Evolutionary conservation across 2,329 filamentous ascomycete genomes (phyloP), one percentile per base, ranked within the genome.

Genomic region (Coleophoma cylindrospora): DNA sequence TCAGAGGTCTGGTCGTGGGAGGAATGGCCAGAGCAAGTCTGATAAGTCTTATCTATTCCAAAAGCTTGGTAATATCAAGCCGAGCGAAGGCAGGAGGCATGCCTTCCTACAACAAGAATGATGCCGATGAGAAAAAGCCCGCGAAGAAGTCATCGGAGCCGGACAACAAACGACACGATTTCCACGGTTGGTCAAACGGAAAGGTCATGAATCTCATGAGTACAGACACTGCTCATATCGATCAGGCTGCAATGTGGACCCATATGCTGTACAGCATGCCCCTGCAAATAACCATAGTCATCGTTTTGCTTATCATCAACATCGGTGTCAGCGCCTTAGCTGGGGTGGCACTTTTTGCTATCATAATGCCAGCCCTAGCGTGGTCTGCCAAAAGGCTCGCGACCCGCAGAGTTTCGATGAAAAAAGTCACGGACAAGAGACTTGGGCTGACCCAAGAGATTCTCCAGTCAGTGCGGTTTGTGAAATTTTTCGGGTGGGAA

Each of bases 401-500:
- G 61, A 65, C 62, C 15, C 73, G 80, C 43, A 73, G 83, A 57
- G 72, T 73, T 48, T 70, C 68, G 34, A 85, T 86, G 67, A 86
- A 85, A 68, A 81, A 81, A 55, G 72, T 86, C 51, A 86, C 82
- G 14, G 82, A 86, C 57, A 79, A 83, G 61, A 73, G 82, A 51
- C 81, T 86, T 10, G 77, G 77, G 34, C 67, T 86, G 34, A 86
- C 81, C 0, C 81, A 85, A 54, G 82, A 86, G 58, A 84, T 86
- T 48, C 59, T 86, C 11, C 75, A 79, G 45, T 77, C 79, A 5
- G 81, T 85, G 6, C 72, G 81, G 14, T 85, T 86, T 57, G 81
- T 86, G 58, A 86, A 86, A 58, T 85, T 75, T 62, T 85, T 84
- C 57, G 81, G 79, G 2, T 86, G 82, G 82, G 82, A 86, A 57